Conservation (phyloP, 306 rosid species). For the Acmispon strigosus region DNA sequence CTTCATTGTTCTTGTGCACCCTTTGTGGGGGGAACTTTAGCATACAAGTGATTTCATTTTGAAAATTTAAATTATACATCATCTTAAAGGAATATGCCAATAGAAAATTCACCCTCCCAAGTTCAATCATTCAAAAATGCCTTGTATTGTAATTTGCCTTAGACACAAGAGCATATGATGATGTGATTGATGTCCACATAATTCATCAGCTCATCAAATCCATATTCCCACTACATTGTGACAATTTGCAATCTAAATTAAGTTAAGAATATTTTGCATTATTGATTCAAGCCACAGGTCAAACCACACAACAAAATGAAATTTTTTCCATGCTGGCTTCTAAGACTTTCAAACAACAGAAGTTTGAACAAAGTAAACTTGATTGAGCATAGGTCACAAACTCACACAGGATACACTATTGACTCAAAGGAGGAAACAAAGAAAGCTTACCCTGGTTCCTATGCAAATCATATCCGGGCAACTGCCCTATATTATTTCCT, state of each 20-base stretch:
- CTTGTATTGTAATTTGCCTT: neutral
- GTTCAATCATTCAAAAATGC: neutral
- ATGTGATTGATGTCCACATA: neutral
- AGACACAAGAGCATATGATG: neutral
- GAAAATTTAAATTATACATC: neutral
- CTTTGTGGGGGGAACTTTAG: neutral
- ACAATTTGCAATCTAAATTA: neutral
- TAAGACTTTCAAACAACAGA: neutral
- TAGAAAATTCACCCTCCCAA: neutral
- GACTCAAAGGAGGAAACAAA: neutral
- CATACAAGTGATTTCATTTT: neutral
- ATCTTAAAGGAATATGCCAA: neutral
- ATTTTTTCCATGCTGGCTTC: neutral
- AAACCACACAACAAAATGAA: neutral
- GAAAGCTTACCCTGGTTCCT: slow-evolving; percentile 28
- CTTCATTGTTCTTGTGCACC: neutral
- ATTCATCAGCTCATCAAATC: neutral
- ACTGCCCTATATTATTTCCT: slow-evolving; percentile 32
- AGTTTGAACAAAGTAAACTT: neutral
- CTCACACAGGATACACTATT: neutral
- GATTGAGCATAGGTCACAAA: neutral
- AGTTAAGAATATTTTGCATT: neutral
- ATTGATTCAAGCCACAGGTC: neutral
- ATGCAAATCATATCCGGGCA: slow-evolving; percentile 28
- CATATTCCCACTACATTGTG: neutral